phyloP scores from a whole-genome alignment of 163 green algal genomes.

The Trebouxiophyceae sp. region DNA sequence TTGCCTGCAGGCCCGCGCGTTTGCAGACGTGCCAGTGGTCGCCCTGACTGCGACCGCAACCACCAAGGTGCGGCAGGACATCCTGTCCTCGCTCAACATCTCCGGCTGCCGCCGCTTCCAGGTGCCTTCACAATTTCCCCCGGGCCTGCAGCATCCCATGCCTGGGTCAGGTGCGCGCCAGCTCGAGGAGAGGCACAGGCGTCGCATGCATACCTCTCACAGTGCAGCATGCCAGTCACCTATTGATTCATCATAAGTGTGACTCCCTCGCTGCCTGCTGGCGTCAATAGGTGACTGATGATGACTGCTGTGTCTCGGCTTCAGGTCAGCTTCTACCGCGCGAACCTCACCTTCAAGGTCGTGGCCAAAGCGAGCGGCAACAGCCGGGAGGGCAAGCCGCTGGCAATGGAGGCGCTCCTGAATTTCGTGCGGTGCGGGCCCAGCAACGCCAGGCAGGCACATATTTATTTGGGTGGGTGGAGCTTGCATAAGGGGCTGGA shows the following conservation, averaged over 20 bases:
- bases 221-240: too few species aligned
- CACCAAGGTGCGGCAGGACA: conserved; percentile 48
- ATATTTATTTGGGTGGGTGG: too few species aligned
- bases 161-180: too few species aligned
- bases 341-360: conserved; percentile 65
- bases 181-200: too few species aligned
- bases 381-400: conserved; percentile 36
- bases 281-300: too few species aligned
- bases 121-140: conserved; percentile 4
- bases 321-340: conserved; percentile 69
- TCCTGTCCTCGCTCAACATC: conserved; percentile 57
- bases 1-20: conserved; percentile 19
- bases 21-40: conserved; percentile 56
- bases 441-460: too few species aligned
- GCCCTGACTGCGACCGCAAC: conserved; percentile 86
- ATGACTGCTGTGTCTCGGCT: too few species aligned
- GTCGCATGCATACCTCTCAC: too few species aligned
- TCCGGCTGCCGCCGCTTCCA: conserved; percentile 20
- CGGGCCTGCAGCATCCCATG: background rate
- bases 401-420: conserved; percentile 38
- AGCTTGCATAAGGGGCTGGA: too few species aligned
- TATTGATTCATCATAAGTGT: too few species aligned
- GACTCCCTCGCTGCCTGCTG: too few species aligned
- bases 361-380: conserved; percentile 49
- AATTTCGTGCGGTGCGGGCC: conserved; percentile 39